Conservation (phyloP, 768 basidiomycete species). For the Atractiella rhizophila region DNA sequence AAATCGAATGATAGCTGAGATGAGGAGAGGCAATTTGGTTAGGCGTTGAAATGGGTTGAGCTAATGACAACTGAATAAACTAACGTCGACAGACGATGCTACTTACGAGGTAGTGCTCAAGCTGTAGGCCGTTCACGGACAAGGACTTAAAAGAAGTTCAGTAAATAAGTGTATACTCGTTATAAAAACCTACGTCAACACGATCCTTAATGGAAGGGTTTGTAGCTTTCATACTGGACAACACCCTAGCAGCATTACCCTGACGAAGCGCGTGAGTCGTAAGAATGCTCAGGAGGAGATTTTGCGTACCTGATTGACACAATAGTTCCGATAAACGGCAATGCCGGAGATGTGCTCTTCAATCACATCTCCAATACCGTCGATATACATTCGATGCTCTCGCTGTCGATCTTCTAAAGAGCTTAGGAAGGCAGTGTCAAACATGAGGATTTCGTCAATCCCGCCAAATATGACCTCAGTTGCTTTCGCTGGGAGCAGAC, state of each 20-base stretch:
- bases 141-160: background rate
- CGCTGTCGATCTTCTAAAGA: constrained; percentile 76
- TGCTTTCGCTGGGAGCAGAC: constrained; percentile 46
- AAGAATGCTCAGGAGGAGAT: background rate
- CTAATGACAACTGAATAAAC: background rate
- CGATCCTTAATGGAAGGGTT: constrained; percentile 2
- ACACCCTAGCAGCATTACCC: constrained; percentile 10
- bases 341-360: constrained; percentile 42
- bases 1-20: constrained; percentile 52
- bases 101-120: constrained; percentile 15
- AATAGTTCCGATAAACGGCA: constrained; percentile 69
- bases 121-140: constrained; percentile 12
- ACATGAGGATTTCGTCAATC: constrained; percentile 69
- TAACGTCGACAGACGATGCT: background rate
- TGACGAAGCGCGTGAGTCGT: background rate
- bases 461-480: constrained; percentile 70
- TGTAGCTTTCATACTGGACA: constrained; percentile 6
- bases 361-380: constrained; percentile 64
- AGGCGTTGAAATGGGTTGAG: constrained; percentile 58
- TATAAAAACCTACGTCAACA: constrained; percentile 5
- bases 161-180: background rate
- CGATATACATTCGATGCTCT: constrained; percentile 70
- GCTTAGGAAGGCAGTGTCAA: constrained; percentile 42
- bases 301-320: constrained; percentile 49
- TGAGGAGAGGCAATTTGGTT: constrained; percentile 72